A percentile compares a stretch with the other conserved stretches of the same genome.
Evolutionary conservation across 2,329 filamentous ascomycete species (phyloP).

Genomic region (Cladosporium sp.): DNA sequence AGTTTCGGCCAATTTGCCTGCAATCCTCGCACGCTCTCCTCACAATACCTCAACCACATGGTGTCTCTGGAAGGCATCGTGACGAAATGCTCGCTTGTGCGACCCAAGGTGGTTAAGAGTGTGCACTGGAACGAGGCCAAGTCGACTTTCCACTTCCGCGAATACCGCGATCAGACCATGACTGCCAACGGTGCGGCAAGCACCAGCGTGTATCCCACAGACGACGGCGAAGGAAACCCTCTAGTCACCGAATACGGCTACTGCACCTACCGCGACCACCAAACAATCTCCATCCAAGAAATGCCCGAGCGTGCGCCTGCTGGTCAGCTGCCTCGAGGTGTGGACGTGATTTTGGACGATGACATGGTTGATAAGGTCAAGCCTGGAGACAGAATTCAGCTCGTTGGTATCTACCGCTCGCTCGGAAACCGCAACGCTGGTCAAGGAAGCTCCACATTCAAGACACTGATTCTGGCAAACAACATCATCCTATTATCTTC

Average conservation of each 20-base stretch:
- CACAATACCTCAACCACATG: constrained; percentile 90
- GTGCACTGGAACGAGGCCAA: constrained; percentile 93
- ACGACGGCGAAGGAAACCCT: constrained; percentile 91
- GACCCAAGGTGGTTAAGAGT: constrained; percentile 97
- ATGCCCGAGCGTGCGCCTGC: constrained; percentile 97
- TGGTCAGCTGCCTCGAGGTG: constrained; percentile 89
- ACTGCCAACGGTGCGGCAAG: constrained; percentile 81
- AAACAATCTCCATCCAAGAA: constrained; percentile 97
- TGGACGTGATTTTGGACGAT: constrained; percentile 95
- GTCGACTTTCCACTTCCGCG: constrained; percentile 81
- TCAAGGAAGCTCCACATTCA: constrained; percentile 89
- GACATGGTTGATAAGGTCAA: constrained; percentile 94
- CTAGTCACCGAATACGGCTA: constrained; percentile 95
- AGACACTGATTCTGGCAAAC: constrained; percentile 90
- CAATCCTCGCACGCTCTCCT: constrained; percentile 90
- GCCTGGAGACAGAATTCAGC: constrained; percentile 91
- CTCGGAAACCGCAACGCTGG: constrained; percentile 92
- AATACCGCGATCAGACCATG: constrained; percentile 98
- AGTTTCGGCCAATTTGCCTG: constrained; percentile 94
- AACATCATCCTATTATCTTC: constrained; percentile 93
- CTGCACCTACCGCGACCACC: constrained; percentile 93
- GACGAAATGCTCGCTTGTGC: constrained; percentile 90
- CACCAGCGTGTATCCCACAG: constrained; percentile 88
- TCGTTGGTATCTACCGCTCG: constrained; percentile 94
- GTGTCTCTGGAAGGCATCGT: constrained; percentile 97